A percentile compares a stretch with the other conserved stretches of the same genome.
phyloP scores from a whole-genome alignment of 306 rosid species.

The Ochetophila trinervis region DNA sequence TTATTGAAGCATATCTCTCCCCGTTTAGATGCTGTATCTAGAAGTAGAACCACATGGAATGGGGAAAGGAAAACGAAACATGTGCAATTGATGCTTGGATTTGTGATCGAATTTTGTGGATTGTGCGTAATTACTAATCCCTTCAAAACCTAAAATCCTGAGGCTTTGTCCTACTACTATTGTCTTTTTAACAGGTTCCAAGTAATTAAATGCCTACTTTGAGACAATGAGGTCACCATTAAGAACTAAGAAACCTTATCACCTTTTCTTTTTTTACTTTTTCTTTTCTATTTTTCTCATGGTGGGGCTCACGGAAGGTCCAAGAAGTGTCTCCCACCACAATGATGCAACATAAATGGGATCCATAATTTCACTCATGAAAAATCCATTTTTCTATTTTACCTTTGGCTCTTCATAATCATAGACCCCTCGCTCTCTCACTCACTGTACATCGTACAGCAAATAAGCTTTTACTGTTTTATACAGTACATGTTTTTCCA shows the following conservation, averaged over 20 bases:
- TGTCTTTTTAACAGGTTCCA: too few species aligned
- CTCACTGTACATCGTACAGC: conserved; percentile 5
- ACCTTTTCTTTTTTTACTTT: background rate
- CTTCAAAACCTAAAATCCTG: too few species aligned
- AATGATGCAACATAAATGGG: conserved; percentile 20
- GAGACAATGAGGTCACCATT: background rate
- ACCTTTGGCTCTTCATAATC: conserved; percentile 10
- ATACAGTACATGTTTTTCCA: background rate
- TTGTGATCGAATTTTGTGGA: too few species aligned
- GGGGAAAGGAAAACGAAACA: too few species aligned
- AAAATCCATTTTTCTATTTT: conserved; percentile 26
- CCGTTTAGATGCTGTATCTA: background rate
- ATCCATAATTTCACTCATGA: conserved; percentile 22
- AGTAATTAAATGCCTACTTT: too few species aligned
- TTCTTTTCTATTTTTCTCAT: background rate
- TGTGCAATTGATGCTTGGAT: too few species aligned
- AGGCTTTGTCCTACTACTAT: too few species aligned
- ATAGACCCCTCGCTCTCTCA: background rate
- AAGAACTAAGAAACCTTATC: background rate
- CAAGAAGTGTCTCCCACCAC: conserved; percentile 34
- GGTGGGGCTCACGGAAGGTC: background rate
- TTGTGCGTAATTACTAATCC: too few species aligned
- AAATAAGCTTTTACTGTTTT: background rate
- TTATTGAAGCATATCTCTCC: background rate
- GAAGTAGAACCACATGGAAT: too few species aligned